Conservation (phyloP, 805 yeast genomes). For the Nadsonia fulvescens region DNA sequence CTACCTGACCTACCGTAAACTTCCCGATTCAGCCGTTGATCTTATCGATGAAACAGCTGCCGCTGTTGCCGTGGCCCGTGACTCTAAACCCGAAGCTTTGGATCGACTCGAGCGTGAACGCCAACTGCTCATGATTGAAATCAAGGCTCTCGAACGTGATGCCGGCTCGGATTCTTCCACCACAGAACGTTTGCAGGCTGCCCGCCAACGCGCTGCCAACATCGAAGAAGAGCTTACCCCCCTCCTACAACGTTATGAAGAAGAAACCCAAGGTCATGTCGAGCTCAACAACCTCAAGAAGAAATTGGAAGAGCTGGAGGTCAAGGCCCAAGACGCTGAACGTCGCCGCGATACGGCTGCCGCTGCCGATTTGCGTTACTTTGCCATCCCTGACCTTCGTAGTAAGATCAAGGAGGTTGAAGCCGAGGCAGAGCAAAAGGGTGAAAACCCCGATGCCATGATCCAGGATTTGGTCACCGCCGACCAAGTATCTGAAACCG, state of each 20-base stretch:
- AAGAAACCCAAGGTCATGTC: constrained; percentile 82
- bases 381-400: constrained; percentile 88
- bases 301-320: constrained; percentile 80
- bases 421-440: constrained; percentile 48
- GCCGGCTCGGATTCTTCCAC: constrained; percentile 57
- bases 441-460: constrained; percentile 48
- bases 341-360: constrained; percentile 89
- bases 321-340: constrained; percentile 89
- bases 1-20: constrained; percentile 81
- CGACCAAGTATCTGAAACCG: constrained; percentile 90
- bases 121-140: constrained; percentile 84
- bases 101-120: constrained; percentile 87
- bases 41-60: constrained; percentile 93
- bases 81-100: constrained; percentile 91
- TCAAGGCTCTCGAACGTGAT: constrained; percentile 89
- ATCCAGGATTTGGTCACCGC: constrained; percentile 81
- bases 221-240: constrained; percentile 76
- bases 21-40: constrained; percentile 96
- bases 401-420: constrained; percentile 62
- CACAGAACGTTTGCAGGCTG: constrained; percentile 67
- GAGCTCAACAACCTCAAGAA: constrained; percentile 78
- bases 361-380: constrained; percentile 90
- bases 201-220: constrained; percentile 62
- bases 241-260: constrained; percentile 62
- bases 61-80: constrained; percentile 93